Conservation (phyloP, 1,284 basidiomycete genomes). For the Binderoboletus segoi region DNA sequence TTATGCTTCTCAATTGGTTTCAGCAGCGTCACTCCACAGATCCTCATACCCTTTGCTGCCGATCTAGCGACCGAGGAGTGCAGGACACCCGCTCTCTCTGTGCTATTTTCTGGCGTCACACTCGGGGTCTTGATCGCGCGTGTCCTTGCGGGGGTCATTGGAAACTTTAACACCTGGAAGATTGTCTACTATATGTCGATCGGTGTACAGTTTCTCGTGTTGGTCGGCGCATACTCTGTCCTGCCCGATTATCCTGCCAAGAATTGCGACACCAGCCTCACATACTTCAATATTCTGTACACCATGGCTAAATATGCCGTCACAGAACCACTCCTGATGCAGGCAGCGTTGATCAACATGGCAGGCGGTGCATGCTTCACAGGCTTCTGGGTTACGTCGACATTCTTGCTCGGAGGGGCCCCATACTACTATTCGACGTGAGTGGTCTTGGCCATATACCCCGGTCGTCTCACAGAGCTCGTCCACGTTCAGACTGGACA, state of each 20-base stretch:
- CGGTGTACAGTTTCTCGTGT: conserved; percentile 55
- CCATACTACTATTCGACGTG: conserved; percentile 71
- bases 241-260: conserved; percentile 76
- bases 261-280: conserved; percentile 53
- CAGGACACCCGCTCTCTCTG: conserved; percentile 64
- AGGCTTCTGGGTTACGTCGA: conserved; percentile 72
- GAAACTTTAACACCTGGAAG: conserved; percentile 61
- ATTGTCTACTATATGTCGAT: conserved; percentile 70
- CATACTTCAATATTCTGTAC: conserved; percentile 62
- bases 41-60: conserved; percentile 65
- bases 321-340: conserved; percentile 71
- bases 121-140: conserved; percentile 73
- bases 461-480: too few relatives aligned
- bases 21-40: conserved; percentile 57
- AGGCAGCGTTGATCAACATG: conserved; percentile 59
- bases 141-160: conserved; percentile 68
- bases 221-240: conserved; percentile 54
- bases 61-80: conserved; percentile 65
- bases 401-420: conserved; percentile 66
- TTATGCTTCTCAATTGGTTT: conserved; percentile 61
- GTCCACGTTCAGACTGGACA: conserved; percentile 60
- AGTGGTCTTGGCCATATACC: conserved; percentile 32
- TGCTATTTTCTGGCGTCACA: conserved; percentile 68
- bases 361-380: conserved; percentile 59
- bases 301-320: conserved; percentile 69